phyloP scores from a whole-genome alignment of 2,329 filamentous ascomycete species.

The Ophiocordyceps camponoti-leonardi region DNA sequence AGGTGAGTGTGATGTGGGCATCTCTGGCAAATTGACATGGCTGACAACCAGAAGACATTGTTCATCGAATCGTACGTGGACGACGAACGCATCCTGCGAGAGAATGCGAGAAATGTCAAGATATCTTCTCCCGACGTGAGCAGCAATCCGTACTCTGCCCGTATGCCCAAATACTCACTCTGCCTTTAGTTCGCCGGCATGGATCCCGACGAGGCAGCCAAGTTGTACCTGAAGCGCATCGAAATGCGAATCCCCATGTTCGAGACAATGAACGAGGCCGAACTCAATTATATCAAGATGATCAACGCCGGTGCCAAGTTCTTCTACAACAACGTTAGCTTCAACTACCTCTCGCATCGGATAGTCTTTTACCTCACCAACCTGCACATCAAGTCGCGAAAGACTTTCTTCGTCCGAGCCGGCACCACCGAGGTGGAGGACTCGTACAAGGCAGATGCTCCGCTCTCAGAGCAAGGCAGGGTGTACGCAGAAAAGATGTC shows the following conservation, averaged over 20 bases:
- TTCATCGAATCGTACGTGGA: slow-evolving; percentile 96
- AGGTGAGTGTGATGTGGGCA: slow-evolving; percentile 30
- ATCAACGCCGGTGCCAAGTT: slow-evolving; percentile 91
- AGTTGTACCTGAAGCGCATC: slow-evolving; percentile 80
- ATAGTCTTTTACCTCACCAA: slow-evolving; percentile 99
- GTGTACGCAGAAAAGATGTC: slow-evolving; percentile 77
- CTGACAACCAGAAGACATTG: slow-evolving; percentile 46
- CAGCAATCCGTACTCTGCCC: slow-evolving; percentile 1
- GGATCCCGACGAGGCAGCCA: slow-evolving; percentile 81
- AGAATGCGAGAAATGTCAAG: slow-evolving; percentile 94
- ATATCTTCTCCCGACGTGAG: slow-evolving; percentile 88
- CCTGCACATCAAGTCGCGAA: slow-evolving; percentile 85
- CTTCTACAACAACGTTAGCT: slow-evolving; percentile 91
- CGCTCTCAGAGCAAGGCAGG: slow-evolving; percentile 61
- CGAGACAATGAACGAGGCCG: slow-evolving; percentile 86
- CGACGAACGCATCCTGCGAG: slow-evolving; percentile 81
- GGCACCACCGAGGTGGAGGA: slow-evolving; percentile 79
- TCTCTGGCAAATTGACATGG: background rate
- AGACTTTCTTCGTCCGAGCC: slow-evolving; percentile 82
- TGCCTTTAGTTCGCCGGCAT: slow-evolving; percentile 60
- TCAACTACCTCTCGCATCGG: slow-evolving; percentile 88
- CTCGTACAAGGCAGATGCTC: slow-evolving; percentile 80
- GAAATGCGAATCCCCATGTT: slow-evolving; percentile 87
- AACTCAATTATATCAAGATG: slow-evolving; percentile 98
- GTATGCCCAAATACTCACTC: background rate